Base-by-base conservation (phyloP, 176 grass and related monocot genomes). In the Saccharum spontaneum region DNA sequence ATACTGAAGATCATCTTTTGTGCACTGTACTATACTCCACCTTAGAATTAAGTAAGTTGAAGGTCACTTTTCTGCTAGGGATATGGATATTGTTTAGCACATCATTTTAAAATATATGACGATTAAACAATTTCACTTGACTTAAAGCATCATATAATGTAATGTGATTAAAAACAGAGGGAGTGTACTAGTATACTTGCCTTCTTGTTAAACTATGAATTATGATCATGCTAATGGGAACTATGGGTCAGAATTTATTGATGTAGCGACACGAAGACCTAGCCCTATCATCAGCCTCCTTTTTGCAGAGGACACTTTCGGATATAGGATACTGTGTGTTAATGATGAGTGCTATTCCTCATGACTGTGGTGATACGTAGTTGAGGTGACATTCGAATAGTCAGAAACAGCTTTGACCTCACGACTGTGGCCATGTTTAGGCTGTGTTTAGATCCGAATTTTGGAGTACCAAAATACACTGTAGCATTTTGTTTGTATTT, bases 21-120 rank as follows among this genome's bases (percentile, higher is more conserved):
- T 52, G 50, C 50, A 54, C 50, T 54, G 17, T 49, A 37, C 17
- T 37, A 24, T 7, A 40, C 11, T 78, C 65, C 55, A 37, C 33
- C 23, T 55, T 13, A 54, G 78, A 67, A 79, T 79, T 8, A 66
- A 78, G 41, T 50, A 44, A 24, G 41, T 36, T 52, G 75, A 73
- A 68, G 18, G 44, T 38, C 76, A 46, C 69, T 75, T 43, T 74
- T 57, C 14, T 15, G 3, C 11, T 11, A 55, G 14, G 46, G 15
- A 77, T 59, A 67, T 43, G 22, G 57, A 61, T 60, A 60, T 61
- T 24, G 9, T 24, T 11, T 24, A 24, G 3, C 9, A 10, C 22
- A 22, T 61, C 9, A 3, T 11, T 57, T 55, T 24, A 61, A 61
- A 61, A 23, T 61, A 61, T 61, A 24, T 9, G 3, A 61, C n/a